phyloP scores from a whole-genome alignment of 306 rosid genomes.

The Boehmeria nivea region DNA sequence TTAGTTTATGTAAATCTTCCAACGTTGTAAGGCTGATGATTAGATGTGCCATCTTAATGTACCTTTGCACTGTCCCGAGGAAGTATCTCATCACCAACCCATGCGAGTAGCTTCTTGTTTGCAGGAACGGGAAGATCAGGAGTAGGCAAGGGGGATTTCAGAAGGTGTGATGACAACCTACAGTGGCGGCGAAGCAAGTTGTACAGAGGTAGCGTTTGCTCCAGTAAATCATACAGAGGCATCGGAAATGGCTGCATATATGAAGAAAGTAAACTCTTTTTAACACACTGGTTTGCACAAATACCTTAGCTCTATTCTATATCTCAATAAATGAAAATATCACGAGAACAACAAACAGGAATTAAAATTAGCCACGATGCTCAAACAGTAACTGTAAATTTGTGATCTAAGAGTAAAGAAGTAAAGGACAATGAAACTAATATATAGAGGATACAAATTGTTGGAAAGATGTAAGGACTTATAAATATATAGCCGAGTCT shows the following conservation, averaged over 20 bases:
- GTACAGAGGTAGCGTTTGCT: constrained; percentile 73
- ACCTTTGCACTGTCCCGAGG: constrained; percentile 88
- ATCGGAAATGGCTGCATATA: constrained; percentile 59
- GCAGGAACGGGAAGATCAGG: constrained; percentile 83
- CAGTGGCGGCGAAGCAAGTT: constrained; percentile 57
- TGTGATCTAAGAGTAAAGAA: too few species aligned
- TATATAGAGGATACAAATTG: background rate
- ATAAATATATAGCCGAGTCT: background rate
- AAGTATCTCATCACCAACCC: constrained; percentile 81
- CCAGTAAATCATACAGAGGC: constrained; percentile 52
- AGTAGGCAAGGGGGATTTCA: constrained; percentile 49
- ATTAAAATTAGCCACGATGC: too few species aligned
- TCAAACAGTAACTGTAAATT: too few species aligned
- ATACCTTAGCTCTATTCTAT: background rate
- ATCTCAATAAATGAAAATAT: background rate
- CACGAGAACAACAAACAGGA: background rate
- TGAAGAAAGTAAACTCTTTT: constrained; percentile 16
- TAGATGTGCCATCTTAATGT: constrained; percentile 8
- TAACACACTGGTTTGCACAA: background rate
- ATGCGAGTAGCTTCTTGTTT: constrained; percentile 69
- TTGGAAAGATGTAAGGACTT: background rate
- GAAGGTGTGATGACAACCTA: constrained; percentile 42
- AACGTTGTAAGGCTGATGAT: constrained; percentile 3
- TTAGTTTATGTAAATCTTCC: constrained; percentile 15
- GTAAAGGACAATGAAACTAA: too few species aligned